phyloP scores from a whole-genome alignment of 805 yeast species.

The Metschnikowia santaceciliae region DNA sequence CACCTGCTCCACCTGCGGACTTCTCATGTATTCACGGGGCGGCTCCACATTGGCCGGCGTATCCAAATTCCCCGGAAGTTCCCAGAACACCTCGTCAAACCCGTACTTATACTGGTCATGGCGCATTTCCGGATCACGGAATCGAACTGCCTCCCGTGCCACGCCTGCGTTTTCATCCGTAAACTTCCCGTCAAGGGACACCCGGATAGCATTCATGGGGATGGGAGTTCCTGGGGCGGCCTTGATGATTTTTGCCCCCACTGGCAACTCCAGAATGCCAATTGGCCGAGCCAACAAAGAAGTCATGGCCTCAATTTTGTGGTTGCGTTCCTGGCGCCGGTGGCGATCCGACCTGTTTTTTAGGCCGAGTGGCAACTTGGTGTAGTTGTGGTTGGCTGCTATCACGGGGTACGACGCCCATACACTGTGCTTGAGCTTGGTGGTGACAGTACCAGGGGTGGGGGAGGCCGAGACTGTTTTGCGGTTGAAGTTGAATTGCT shows the following conservation, averaged over 20 bases:
- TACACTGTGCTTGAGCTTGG: not conserved
- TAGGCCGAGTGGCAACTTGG: not conserved
- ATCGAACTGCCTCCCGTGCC: not conserved
- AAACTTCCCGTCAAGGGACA: constrained; percentile 12
- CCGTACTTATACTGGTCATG: constrained; percentile 5
- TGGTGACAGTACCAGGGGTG: not conserved
- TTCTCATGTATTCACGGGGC: not conserved
- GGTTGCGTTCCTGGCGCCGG: not conserved
- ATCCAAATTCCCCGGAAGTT: not conserved
- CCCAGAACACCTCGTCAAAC: constrained; percentile 3
- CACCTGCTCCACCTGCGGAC: not conserved
- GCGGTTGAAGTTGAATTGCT: not conserved
- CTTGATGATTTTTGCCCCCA: constrained; percentile 18
- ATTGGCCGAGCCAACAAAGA: not conserved
- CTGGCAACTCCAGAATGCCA: constrained; percentile 9
- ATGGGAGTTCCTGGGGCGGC: constrained; percentile 24
- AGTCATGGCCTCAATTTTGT: not conserved
- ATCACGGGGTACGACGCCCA: constrained; percentile 4
- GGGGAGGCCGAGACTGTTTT: not conserved
- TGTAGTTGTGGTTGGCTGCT: constrained; percentile 3
- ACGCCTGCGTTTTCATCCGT: not conserved
- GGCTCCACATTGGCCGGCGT: not conserved
- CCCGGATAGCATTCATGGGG: constrained; percentile 29
- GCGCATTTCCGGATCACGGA: constrained; percentile 2
- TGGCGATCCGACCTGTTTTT: not conserved